These are phyloP conservation scores for Brassica carinata DNA, from an alignment of 345 rosid genomes.

Conservation along the genomic window DNA sequence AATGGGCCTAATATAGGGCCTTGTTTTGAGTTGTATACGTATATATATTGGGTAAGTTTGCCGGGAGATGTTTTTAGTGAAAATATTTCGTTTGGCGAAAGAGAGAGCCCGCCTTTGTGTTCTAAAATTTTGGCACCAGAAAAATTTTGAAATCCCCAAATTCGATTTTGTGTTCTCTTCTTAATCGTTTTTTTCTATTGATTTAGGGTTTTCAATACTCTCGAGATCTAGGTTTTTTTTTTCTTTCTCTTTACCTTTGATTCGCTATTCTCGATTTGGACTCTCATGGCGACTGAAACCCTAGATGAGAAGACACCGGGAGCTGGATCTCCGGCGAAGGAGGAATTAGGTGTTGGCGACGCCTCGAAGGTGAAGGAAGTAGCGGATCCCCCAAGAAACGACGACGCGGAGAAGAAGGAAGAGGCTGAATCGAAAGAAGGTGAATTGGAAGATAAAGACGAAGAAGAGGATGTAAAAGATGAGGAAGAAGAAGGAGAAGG, in stretches of 20 bases:
- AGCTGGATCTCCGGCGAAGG: constrained; percentile 45
- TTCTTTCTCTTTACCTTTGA: not conserved
- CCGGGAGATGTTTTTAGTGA: not conserved
- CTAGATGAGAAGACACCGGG: constrained; percentile 60
- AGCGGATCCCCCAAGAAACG: constrained; percentile 7
- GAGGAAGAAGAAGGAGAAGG: constrained; percentile 33
- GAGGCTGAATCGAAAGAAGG: constrained; percentile 19
- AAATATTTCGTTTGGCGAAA: not conserved
- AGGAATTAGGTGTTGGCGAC: constrained; percentile 18
- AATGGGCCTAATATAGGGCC: not conserved
- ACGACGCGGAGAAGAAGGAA: constrained; percentile 28
- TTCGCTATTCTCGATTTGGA: constrained; percentile 5
- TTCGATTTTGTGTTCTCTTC: not conserved
- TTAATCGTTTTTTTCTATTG: not conserved
- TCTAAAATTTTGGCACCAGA: not conserved
- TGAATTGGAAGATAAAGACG: not conserved
- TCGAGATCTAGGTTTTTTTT: constrained; percentile 24
- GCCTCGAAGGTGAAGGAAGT: constrained; percentile 13
- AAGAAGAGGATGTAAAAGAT: constrained; percentile 19
- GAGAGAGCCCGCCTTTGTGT: not conserved
- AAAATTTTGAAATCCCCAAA: not conserved
- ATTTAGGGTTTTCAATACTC: not conserved
- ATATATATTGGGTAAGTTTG: not conserved
- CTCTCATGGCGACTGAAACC: constrained; percentile 68
- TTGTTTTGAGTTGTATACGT: not conserved